A percentile compares a stretch with the other conserved stretches of the same genome.
Conservation (phyloP, 2,329 filamentous ascomycete genomes). For the Talaromyces rugulosus region DNA sequence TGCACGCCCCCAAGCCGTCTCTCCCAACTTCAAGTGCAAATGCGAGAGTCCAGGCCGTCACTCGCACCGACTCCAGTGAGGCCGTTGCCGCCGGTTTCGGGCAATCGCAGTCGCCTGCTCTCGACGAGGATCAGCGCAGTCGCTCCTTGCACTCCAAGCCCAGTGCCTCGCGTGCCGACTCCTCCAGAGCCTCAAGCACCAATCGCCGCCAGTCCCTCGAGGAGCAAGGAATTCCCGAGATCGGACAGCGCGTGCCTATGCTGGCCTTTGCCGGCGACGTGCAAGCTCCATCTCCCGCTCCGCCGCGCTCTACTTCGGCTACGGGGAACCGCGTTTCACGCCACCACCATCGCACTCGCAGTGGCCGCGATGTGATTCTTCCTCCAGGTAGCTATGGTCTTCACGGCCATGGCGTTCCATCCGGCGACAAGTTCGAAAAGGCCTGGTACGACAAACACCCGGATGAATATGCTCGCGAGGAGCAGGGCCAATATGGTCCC, state of each 20-base stretch:
- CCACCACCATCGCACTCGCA: constrained; percentile 67
- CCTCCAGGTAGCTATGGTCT: constrained; percentile 91
- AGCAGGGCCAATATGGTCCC: constrained; percentile 57
- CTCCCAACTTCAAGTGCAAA: constrained; percentile 77
- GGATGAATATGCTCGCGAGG: constrained; percentile 69
- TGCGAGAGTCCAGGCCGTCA: constrained; percentile 76
- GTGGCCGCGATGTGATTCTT: constrained; percentile 64
- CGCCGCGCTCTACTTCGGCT: constrained; percentile 37
- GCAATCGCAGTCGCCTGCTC: constrained; percentile 48
- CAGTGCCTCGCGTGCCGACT: constrained; percentile 51
- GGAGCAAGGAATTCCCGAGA: constrained; percentile 85
- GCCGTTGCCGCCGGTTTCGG: constrained; percentile 83
- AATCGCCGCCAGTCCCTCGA: constrained; percentile 59
- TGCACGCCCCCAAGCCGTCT: constrained; percentile 85
- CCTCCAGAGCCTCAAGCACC: constrained; percentile 40
- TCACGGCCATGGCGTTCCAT: constrained; percentile 53
- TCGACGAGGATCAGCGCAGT: constrained; percentile 50
- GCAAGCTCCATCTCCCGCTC: constrained; percentile 83
- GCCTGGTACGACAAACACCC: constrained; percentile 93
- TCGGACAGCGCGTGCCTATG: constrained; percentile 91
- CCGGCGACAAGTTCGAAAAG: constrained; percentile 79
- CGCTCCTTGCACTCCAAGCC: constrained; percentile 59
- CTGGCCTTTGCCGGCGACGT: constrained; percentile 89
- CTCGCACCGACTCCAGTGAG: constrained; percentile 83
- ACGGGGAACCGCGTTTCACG: constrained; percentile 45